Percentiles rank a stretch among this genome's conserved stretches.
These are phyloP conservation scores for Collybiopsis luxurians DNA, from an alignment of 768 basidiomycete genomes.

Conservation along the genomic window DNA sequence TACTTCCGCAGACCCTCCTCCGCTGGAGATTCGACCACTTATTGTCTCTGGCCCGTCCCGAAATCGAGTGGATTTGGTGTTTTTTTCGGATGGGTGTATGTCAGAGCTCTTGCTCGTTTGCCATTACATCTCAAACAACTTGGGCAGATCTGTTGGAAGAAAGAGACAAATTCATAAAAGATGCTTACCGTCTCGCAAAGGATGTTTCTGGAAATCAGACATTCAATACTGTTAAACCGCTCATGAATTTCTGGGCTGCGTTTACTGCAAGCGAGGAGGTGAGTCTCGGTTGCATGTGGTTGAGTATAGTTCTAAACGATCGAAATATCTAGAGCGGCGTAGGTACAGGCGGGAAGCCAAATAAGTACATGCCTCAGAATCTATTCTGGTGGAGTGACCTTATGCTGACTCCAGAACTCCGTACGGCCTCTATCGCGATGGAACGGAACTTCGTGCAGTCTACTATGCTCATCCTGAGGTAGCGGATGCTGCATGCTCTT, in stretches of 20 bases:
- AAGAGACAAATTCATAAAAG: conserved; percentile 59
- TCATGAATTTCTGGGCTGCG: conserved; percentile 81
- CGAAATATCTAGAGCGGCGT: conserved; percentile 54
- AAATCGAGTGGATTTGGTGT: conserved; percentile 73
- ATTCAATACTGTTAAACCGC: conserved; percentile 70
- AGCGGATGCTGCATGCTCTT: conserved; percentile 65
- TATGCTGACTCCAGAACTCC: conserved; percentile 46
- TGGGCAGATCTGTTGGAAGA: conserved; percentile 53
- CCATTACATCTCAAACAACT: too few species aligned
- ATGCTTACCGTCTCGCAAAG: conserved; percentile 61
- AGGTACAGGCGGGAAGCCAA: conserved; percentile 64
- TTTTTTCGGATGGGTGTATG: conserved; percentile 79
- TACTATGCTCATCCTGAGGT: conserved; percentile 68
- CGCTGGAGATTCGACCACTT: conserved; percentile 55
- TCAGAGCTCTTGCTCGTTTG: conserved; percentile 7
- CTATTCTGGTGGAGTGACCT: neutral
- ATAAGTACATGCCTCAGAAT: conserved; percentile 45
- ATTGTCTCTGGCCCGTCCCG: conserved; percentile 56
- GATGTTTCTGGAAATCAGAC: conserved; percentile 75
- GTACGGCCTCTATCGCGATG: conserved; percentile 75
- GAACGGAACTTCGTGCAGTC: conserved; percentile 72
- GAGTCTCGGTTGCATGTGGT: neutral
- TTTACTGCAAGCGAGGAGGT: conserved; percentile 77
- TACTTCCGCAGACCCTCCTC: conserved; percentile 27
- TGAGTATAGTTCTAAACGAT: neutral